Evolutionary conservation across 2,329 filamentous ascomycete species (phyloP).

Genomic region (Neopestalotiopsis sp.): DNA sequence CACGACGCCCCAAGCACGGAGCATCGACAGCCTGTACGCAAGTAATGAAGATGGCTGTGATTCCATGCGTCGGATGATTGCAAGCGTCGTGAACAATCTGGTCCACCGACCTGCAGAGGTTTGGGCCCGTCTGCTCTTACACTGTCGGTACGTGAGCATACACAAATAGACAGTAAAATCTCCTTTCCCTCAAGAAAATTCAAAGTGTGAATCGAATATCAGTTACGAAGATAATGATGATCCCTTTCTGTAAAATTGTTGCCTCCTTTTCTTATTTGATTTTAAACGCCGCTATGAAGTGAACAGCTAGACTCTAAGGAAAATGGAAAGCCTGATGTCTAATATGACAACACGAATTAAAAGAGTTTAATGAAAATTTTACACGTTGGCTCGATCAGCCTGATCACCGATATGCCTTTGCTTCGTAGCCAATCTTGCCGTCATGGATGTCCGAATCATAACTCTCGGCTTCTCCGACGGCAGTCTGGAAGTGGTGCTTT

Average conservation of each 20-base stretch:
- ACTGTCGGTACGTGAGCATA: background rate
- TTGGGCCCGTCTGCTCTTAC: background rate
- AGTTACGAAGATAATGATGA: background rate
- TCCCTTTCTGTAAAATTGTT: too few relatives aligned
- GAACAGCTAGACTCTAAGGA: background rate
- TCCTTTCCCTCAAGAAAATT: background rate
- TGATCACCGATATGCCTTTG: background rate
- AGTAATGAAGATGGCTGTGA: background rate
- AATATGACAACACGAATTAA: background rate
- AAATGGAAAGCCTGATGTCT: background rate
- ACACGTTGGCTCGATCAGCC: background rate
- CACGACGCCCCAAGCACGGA: background rate
- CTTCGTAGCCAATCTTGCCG: background rate
- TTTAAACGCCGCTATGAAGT: background rate
- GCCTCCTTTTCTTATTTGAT: background rate
- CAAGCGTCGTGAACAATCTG: background rate
- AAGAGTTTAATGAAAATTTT: background rate
- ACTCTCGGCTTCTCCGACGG: constrained; percentile 12
- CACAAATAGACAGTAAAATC: background rate
- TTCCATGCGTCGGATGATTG: background rate
- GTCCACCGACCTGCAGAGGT: background rate
- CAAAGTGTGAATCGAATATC: background rate
- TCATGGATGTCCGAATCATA: constrained; percentile 8
- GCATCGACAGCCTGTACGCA: background rate
- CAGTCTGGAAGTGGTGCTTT: constrained; percentile 1